Evolutionary conservation across 169 alveolate genomes (phyloP), one percentile per base, ranked within the genome.

Genomic region (Besnoitia besnoiti): DNA sequence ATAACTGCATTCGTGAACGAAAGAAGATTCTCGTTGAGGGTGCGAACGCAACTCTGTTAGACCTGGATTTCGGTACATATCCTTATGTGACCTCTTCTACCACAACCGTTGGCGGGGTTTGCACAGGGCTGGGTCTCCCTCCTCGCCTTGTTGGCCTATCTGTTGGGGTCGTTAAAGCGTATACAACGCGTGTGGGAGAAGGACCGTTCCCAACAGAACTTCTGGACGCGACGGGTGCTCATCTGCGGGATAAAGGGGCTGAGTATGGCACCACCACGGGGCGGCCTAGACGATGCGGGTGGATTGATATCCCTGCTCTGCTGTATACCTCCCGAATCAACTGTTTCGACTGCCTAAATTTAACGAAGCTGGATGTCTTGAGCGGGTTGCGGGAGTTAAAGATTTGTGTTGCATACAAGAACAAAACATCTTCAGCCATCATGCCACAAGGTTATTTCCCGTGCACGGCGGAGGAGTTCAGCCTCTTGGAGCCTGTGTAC

Each of bases 201-300:
- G 99, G 99, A 27, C 99, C 99, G 16, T 98, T 99, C 96, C 99
- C 99, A 33, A 98, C 99, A 35, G 99, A 99, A 90, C 96, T 97
- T 42, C 87, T 46, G 0, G 93, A 89, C 33, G 88, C 30, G 1
- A 35, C 44, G 27, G 85, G 93, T 10, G 33, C 4, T 2, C 93
- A 67, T 44, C 33, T 89, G 21, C 93, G 55, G 19, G 75, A 39
- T 5, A 12, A 8, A 35, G 96, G 96, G 3, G 85, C 93, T 49
- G 99, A 99, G 94, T 96, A 95, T 94, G 99, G 99, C n/a, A 96
- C 99, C 24, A 97, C 99, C 0, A 99, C 99, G 14, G 98, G 98
- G 50, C 97, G 99, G 75, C 95, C 98, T 21, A 94, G 99, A 85
- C 97, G 99, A 85, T 98, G 99, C 91, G 99, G 99, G 42, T 99